Conservation (phyloP, 2,329 filamentous ascomycete genomes). For the Sporothrix humicola region DNA sequence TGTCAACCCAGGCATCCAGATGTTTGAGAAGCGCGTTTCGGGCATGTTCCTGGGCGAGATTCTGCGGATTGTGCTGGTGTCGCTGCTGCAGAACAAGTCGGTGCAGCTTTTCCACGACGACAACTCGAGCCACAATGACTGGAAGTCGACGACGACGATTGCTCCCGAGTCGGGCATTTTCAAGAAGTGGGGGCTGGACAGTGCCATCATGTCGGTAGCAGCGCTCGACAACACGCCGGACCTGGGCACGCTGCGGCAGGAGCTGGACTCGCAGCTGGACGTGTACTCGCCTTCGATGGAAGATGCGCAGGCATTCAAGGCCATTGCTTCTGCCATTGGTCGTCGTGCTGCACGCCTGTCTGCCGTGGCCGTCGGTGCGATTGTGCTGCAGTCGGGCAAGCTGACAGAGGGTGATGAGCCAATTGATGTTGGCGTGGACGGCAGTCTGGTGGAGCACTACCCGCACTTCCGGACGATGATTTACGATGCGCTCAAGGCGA, state of each 20-base stretch:
- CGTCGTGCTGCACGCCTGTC: slow-evolving; percentile 86
- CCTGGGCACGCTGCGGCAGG: slow-evolving; percentile 74
- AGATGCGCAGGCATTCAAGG: slow-evolving; percentile 87
- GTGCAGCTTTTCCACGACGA: slow-evolving; percentile 77
- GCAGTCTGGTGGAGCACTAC: slow-evolving; percentile 93
- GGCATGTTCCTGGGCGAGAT: slow-evolving; percentile 99
- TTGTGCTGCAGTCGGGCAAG: slow-evolving; percentile 80
- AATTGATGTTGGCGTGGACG: slow-evolving; percentile 90
- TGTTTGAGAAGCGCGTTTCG: slow-evolving; percentile 98
- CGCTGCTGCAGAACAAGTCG: slow-evolving; percentile 70
- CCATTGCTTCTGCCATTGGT: slow-evolving; percentile 80
- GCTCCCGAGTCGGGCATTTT: slow-evolving; percentile 70
- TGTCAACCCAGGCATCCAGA: slow-evolving; percentile 91
- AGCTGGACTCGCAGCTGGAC: slow-evolving; percentile 76
- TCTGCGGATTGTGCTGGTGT: slow-evolving; percentile 75
- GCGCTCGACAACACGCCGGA: slow-evolving; percentile 78
- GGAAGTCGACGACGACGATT: slow-evolving; percentile 72
- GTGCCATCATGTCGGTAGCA: slow-evolving; percentile 84
- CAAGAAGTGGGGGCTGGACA: slow-evolving; percentile 88
- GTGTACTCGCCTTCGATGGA: slow-evolving; percentile 78
- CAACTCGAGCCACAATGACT: slow-evolving; percentile 73
- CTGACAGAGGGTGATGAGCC: slow-evolving; percentile 70
- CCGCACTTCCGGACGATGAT: slow-evolving; percentile 90
- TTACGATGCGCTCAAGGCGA: slow-evolving; percentile 76
- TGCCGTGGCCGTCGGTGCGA: slow-evolving; percentile 83